Base-by-base conservation (phyloP, 371 early-diverging fungal species). In the Apophysomyces variabilis region DNA sequence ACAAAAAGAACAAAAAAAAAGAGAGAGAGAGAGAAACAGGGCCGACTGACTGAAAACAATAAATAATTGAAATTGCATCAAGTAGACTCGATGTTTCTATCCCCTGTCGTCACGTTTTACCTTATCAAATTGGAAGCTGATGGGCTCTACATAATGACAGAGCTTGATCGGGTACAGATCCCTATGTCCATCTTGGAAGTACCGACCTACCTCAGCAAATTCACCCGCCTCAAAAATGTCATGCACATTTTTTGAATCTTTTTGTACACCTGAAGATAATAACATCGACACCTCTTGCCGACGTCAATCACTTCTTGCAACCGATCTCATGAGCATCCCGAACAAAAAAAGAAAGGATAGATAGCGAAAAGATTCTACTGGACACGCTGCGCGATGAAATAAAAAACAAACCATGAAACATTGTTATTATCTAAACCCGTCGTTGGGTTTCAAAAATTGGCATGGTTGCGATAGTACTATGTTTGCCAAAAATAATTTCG, bases 91-190 rank as follows among this genome's bases (percentile, higher is more conserved):
- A 26, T 26, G 26, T 69, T 73, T 18, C 57, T 66, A 67, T 67
- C 37, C 8, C 65, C 67, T 1, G 67, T 9, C 37, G 69, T 69
- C 60, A 36, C 38, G 1, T 65, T 74, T 63, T 74, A 74, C 66
- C 66, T 70, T 47, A 74, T 68, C 62, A 64, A 70, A 38, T 60
- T 74, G 38, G 56, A 70, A 37, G 36, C 67, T 60, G 70, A 69
- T 69, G 70, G 70, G 12, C 9, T 74, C 38, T 67, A 74, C 43
- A 59, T 37, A 41, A 67, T 74, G 70, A 68, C 74, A 36, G 68
- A 74, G 67, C 67, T 70, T 58, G 1, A 38, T 7, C 68, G 58
- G 32, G 37, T 68, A 35, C 72, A 62, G 60, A 46, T 4, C 39
- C 67, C 65, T 32, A 67, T 71, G 71, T 64, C 67, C 67, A 62